A percentile compares a stretch with the other conserved stretches of the same genome.
Evolutionary conservation across 2,329 filamentous ascomycete species (phyloP).

Genomic region (Phyllosticta paracitricarpa): DNA sequence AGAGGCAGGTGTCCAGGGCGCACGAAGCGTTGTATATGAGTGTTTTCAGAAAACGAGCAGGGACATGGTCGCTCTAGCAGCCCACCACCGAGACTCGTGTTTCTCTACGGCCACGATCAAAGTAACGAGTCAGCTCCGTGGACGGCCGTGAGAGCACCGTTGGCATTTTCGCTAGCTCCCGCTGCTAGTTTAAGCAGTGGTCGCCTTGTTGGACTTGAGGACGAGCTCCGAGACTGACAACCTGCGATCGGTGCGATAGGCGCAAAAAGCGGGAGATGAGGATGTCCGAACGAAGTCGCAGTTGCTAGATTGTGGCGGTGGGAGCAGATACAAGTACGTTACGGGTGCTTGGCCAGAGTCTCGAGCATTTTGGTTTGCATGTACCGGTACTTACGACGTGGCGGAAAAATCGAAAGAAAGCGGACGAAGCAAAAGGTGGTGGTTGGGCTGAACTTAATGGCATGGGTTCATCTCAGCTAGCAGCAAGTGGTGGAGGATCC

Average conservation of each 20-base stretch:
- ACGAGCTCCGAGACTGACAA: not conserved
- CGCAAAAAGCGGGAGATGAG: too few relatives aligned
- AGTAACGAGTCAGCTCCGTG: not conserved
- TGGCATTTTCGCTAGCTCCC: not conserved
- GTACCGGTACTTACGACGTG: not conserved
- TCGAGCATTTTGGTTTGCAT: not conserved
- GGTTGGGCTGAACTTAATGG: not conserved
- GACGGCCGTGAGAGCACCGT: not conserved
- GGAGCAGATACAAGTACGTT: not conserved
- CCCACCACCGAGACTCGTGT: not conserved
- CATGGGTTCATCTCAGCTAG: not conserved
- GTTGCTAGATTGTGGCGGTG: not conserved
- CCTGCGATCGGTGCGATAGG: not conserved
- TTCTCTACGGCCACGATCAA: not conserved
- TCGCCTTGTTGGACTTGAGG: not conserved
- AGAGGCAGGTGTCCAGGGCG: not conserved
- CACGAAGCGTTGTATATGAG: not conserved
- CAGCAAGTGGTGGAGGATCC: not conserved
- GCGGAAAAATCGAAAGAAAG: not conserved
- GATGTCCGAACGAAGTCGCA: not conserved
- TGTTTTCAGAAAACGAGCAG: not conserved
- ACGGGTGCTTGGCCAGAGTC: not conserved
- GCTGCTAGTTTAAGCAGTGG: not conserved
- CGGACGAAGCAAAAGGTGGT: not conserved
- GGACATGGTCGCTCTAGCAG: not conserved